Conservation (phyloP, 345 rosid species). For the Sisymbrium irio region DNA sequence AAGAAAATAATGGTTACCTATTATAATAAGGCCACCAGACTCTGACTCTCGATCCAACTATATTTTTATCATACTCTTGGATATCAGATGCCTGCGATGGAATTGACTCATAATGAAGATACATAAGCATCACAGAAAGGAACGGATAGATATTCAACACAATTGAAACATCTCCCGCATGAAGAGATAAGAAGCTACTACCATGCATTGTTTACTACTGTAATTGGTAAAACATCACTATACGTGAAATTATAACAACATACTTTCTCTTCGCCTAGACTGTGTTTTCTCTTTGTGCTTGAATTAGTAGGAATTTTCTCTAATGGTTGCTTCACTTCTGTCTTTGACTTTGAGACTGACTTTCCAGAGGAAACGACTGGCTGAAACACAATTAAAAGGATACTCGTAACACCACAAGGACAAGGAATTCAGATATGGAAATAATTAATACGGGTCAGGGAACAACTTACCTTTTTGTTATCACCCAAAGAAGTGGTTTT, state of each 20-base stretch:
- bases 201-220: background rate
- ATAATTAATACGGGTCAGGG: background rate
- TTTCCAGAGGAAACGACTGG: background rate
- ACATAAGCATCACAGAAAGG: background rate
- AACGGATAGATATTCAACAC: too few relatives aligned
- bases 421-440: background rate
- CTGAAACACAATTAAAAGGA: background rate
- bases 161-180: too few relatives aligned
- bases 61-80: conserved; percentile 40
- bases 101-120: conserved; percentile 22
- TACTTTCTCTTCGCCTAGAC: background rate
- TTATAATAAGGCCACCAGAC: conserved; percentile 90
- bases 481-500: background rate
- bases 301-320: background rate
- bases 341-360: background rate
- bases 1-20: conserved; percentile 38
- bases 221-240: background rate
- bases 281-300: background rate
- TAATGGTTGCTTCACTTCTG: background rate
- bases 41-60: conserved; percentile 70
- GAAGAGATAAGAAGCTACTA: background rate
- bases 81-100: conserved; percentile 51
- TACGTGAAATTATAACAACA: background rate
- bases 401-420: background rate
- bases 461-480: conserved; percentile 44